A percentile compares a stretch with the other conserved stretches of the same genome.
Evolutionary conservation across 495 filamentous ascomycete species (phyloP).

Genomic region (Trichocladium uniseriatum): DNA sequence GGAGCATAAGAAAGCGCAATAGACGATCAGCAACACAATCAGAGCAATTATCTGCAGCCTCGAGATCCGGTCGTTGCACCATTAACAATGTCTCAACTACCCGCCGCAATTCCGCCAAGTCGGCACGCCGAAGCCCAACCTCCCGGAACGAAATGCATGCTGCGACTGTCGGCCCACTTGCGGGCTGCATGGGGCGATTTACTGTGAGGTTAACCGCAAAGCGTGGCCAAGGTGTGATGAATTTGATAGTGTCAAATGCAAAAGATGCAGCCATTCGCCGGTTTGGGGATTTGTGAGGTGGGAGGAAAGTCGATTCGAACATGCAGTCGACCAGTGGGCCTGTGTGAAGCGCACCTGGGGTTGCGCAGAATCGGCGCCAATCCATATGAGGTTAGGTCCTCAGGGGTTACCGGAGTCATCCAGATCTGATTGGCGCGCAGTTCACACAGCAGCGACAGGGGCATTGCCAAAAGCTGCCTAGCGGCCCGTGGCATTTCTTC

Average conservation of each 20-base stretch:
- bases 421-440: neutral
- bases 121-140: too few species aligned
- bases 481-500: constrained; percentile 1
- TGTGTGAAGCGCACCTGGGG: neutral
- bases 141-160: too few species aligned
- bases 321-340: neutral
- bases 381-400: neutral
- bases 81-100: neutral
- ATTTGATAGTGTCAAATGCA: neutral
- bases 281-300: neutral
- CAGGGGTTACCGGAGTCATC: too few species aligned
- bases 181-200: neutral
- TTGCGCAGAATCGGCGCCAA: neutral
- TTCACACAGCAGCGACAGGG: too few species aligned
- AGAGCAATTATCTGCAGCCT: too few species aligned
- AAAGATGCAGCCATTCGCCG: neutral
- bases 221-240: constrained; percentile 5
- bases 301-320: neutral
- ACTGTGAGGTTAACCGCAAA: neutral
- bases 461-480: constrained; percentile 5
- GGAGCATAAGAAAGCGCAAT: too few species aligned
- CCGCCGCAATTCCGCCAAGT: neutral
- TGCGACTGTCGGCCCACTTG: neutral
- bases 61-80: too few species aligned
- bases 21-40: too few species aligned